These are phyloP conservation scores for Lactifluus rugatus DNA, from an alignment of 768 basidiomycete species.

Conservation along the genomic window DNA sequence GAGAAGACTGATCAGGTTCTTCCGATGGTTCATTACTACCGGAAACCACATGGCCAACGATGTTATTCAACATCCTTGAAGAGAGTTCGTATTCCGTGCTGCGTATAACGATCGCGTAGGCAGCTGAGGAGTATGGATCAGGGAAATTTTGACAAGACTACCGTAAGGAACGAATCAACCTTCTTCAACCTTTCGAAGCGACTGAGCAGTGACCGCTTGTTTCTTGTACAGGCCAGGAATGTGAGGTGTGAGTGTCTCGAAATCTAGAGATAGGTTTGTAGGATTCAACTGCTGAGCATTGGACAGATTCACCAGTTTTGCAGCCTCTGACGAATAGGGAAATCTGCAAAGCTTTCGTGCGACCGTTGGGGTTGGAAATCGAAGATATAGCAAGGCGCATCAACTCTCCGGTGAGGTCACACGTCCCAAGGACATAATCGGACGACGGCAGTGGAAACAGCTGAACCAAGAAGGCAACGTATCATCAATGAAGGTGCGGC, in stretches of 20 bases:
- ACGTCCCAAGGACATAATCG: slow-evolving; percentile 87
- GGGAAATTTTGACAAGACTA: neutral
- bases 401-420: slow-evolving; percentile 92
- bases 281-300: neutral
- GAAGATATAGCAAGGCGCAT: slow-evolving; percentile 93
- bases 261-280: slow-evolving; percentile 38
- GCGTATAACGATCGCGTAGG: slow-evolving; percentile 63
- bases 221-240: slow-evolving; percentile 76
- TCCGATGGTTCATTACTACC: slow-evolving; percentile 1
- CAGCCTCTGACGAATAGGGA: slow-evolving; percentile 66
- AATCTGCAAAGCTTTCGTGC: slow-evolving; percentile 49
- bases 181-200: slow-evolving; percentile 91
- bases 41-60: slow-evolving; percentile 36
- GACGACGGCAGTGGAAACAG: slow-evolving; percentile 65
- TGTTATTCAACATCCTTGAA: slow-evolving; percentile 57
- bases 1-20: neutral
- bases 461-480: slow-evolving; percentile 32
- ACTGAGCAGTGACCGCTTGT: slow-evolving; percentile 74
- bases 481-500: neutral
- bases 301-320: slow-evolving; percentile 43
- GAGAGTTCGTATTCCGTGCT: slow-evolving; percentile 66
- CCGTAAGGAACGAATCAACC: slow-evolving; percentile 38
- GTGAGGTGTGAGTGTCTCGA: slow-evolving; percentile 65
- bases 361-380: slow-evolving; percentile 56
- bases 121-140: slow-evolving; percentile 36